Conservation (phyloP, 73 alveolate species). For the Tetrahymena malaccensis region DNA sequence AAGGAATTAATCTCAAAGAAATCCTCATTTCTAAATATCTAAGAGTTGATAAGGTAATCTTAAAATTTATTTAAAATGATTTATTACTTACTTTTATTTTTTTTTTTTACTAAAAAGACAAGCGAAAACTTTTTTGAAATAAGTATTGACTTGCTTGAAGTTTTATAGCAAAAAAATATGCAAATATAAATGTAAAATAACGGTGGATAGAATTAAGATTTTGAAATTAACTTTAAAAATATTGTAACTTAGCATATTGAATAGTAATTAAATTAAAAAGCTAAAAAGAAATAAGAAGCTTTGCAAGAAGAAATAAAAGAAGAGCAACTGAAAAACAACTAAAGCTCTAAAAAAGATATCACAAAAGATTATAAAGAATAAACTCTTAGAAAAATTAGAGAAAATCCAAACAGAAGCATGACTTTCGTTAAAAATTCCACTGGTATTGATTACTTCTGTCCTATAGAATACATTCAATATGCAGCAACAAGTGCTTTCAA, state of each 20-base stretch:
- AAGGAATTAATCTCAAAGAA: background rate
- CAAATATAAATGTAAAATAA: background rate
- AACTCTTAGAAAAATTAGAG: background rate
- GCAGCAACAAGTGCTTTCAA: background rate
- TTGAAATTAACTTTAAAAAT: background rate
- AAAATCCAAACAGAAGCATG: background rate
- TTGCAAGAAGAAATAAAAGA: background rate
- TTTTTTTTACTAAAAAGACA: background rate
- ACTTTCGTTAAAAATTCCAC: background rate
- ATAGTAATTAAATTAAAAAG: background rate
- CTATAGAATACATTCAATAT: background rate
- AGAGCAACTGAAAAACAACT: background rate
- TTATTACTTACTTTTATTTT: background rate
- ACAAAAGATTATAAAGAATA: background rate
- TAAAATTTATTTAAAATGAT: background rate
- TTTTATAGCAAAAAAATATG: background rate
- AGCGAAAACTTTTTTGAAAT: background rate
- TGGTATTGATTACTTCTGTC: background rate
- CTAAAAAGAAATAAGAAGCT: background rate
- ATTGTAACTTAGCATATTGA: background rate
- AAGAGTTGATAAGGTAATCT: background rate
- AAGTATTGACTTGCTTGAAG: background rate
- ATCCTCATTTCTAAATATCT: background rate
- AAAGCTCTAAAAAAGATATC: background rate
- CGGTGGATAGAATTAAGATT: background rate